Percentiles rank a stretch among this genome's conserved stretches.
Evolutionary conservation across 164 flowering plant genomes (phyloP).

Genomic region (Saururus chinensis): DNA sequence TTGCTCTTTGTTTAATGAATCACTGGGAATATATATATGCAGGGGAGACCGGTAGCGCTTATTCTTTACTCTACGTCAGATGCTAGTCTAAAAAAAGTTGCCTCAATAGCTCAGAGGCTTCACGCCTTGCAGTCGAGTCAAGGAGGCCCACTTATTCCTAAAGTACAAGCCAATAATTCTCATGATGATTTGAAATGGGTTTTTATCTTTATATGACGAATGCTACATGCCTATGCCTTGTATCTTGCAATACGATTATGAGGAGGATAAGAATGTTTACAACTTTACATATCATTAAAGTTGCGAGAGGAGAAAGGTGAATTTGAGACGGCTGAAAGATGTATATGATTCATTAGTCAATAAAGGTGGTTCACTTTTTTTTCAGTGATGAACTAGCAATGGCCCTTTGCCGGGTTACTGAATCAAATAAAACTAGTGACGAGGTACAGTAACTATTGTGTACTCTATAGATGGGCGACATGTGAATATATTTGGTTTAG

Average conservation of each 20-base stretch:
- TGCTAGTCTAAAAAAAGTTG: slow-evolving; percentile 38
- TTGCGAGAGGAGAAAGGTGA: slow-evolving; percentile 27
- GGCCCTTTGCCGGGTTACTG: slow-evolving; percentile 89
- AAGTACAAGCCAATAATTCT: slow-evolving; percentile 17
- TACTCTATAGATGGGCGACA: too few relatives aligned
- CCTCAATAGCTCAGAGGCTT: slow-evolving; percentile 40
- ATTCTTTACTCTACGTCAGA: slow-evolving; percentile 50
- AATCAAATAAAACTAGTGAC: slow-evolving; percentile 86
- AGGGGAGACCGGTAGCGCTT: slow-evolving; percentile 62
- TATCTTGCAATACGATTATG: slow-evolving; percentile 19
- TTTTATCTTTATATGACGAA: slow-evolving; percentile 28
- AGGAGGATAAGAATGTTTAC: slow-evolving; percentile 16
- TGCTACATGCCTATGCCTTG: slow-evolving; percentile 19
- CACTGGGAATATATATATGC: slow-evolving; percentile 1
- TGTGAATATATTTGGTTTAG: too few relatives aligned
- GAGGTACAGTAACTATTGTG: slow-evolving; percentile 42
- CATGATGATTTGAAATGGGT: slow-evolving; percentile 30
- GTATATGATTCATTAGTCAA: slow-evolving; percentile 60
- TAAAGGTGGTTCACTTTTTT: slow-evolving; percentile 63
- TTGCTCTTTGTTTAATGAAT: too few relatives aligned
- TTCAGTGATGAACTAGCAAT: slow-evolving; percentile 89
- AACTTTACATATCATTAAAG: slow-evolving; percentile 11
- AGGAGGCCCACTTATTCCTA: slow-evolving; percentile 11
- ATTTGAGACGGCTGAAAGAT: slow-evolving; percentile 79
- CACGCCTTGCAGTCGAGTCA: slow-evolving; percentile 36